A percentile compares a stretch with the other conserved stretches of the same genome.
Conservation (phyloP, 495 filamentous ascomycete species). For the Xylaria intraflava region DNA sequence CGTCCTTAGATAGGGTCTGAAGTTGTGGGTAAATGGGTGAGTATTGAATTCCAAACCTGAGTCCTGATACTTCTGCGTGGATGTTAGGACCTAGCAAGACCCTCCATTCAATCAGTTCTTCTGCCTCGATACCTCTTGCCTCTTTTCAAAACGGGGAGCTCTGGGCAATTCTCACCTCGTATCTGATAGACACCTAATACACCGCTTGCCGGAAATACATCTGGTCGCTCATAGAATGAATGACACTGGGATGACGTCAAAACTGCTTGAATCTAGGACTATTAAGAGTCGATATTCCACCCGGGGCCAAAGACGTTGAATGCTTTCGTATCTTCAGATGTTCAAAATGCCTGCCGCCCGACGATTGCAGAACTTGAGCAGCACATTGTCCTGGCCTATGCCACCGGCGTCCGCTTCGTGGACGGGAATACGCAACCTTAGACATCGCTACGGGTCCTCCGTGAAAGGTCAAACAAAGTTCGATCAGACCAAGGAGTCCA, state of each 20-base stretch:
- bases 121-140: too few species aligned
- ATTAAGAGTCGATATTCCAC: background rate
- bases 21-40: too few species aligned
- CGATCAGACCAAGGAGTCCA: conserved; percentile 17
- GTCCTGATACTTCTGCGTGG: too few species aligned
- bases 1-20: too few species aligned
- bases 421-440: background rate
- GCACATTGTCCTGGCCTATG: background rate
- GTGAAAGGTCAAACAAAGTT: background rate
- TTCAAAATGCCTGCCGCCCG: background rate
- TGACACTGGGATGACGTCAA: background rate
- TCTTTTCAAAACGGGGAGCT: too few species aligned
- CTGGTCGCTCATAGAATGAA: background rate
- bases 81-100: too few species aligned
- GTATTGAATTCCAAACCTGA: too few species aligned
- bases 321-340: background rate
- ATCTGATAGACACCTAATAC: too few species aligned
- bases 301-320: too few species aligned
- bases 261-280: background rate
- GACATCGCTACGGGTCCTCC: background rate
- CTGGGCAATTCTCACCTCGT: too few species aligned
- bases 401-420: background rate
- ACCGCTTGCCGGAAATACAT: too few species aligned
- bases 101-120: too few species aligned
- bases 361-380: background rate